These are phyloP conservation scores for Pulveroboletus sp. DNA, from an alignment of 768 basidiomycete species.

Conservation along the genomic window DNA sequence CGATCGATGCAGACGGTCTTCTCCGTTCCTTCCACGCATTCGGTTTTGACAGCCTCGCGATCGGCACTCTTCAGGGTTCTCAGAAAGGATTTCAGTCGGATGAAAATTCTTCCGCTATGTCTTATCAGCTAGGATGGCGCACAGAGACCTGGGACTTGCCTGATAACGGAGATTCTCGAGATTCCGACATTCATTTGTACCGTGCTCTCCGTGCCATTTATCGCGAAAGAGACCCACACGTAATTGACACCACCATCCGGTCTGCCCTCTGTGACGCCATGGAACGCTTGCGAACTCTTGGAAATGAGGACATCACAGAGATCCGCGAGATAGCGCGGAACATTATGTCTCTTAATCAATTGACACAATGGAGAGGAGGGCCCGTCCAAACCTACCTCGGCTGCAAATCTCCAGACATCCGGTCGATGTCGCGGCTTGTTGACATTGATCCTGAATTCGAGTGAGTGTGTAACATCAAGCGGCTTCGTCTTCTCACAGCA, in stretches of 20 bases:
- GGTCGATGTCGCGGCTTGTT: constrained; percentile 43
- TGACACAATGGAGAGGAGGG: constrained; percentile 57
- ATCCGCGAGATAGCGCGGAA: constrained; percentile 67
- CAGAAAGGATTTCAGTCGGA: constrained; percentile 31
- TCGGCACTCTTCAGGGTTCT: constrained; percentile 53
- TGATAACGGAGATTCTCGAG: constrained; percentile 43
- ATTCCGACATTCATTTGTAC: constrained; percentile 65
- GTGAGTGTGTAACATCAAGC: constrained; percentile 42
- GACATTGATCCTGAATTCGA: constrained; percentile 58
- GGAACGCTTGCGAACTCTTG: constrained; percentile 57
- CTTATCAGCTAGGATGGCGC: constrained; percentile 87
- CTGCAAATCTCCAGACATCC: constrained; percentile 32
- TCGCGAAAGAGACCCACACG: constrained; percentile 60
- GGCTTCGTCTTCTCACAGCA: constrained; percentile 9
- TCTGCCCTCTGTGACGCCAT: constrained; percentile 58
- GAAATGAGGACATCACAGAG: constrained; percentile 77
- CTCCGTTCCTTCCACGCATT: constrained; percentile 82
- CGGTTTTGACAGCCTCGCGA: constrained; percentile 88
- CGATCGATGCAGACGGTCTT: constrained; percentile 58
- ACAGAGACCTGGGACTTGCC: constrained; percentile 96
- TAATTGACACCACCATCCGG: constrained; percentile 50
- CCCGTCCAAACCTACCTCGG: constrained; percentile 27
- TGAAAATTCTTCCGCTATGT: constrained; percentile 45
- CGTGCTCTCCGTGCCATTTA: constrained; percentile 78
- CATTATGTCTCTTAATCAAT: constrained; percentile 79